These are phyloP conservation scores for Camellia lanceoleosa DNA, from an alignment of 148 eudicot genomes.

Conservation along the genomic window DNA sequence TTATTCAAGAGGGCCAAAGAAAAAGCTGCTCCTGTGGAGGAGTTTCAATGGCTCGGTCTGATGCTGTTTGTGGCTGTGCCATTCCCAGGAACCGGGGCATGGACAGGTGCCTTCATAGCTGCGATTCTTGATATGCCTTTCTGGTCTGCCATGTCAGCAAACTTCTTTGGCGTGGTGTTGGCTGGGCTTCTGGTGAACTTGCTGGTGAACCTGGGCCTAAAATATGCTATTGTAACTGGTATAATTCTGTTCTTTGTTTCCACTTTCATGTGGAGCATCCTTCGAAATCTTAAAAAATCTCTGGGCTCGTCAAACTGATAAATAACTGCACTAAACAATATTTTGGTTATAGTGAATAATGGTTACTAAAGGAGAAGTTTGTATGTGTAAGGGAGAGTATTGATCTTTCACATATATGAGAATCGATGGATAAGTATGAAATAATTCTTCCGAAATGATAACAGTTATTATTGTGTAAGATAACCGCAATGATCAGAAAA, in stretches of 20 bases:
- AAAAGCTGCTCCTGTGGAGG: conserved; percentile 82
- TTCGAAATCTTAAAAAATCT: conserved; percentile 53
- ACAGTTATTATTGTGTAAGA: neutral
- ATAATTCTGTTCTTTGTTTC: conserved; percentile 60
- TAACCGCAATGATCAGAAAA: neutral
- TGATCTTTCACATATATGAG: neutral
- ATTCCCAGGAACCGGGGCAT: conserved; percentile 95
- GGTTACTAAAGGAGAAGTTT: neutral
- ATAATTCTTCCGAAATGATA: neutral
- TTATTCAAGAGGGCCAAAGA: conserved; percentile 67
- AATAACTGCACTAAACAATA: neutral
- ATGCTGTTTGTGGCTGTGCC: conserved; percentile 98
- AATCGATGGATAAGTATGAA: neutral
- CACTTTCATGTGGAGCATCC: conserved; percentile 85
- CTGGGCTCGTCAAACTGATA: conserved; percentile 34
- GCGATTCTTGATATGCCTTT: conserved; percentile 91
- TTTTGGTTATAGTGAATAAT: neutral
- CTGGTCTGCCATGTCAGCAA: conserved; percentile 78
- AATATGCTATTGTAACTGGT: conserved; percentile 69
- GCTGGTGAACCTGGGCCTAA: conserved; percentile 87
- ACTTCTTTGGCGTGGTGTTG: conserved; percentile 87
- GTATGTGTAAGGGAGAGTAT: neutral
- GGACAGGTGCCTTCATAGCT: conserved; percentile 93
- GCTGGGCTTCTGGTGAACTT: conserved; percentile 87
- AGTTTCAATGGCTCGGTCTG: conserved; percentile 94